A percentile compares a stretch with the other conserved stretches of the same genome.
These are phyloP conservation scores for Gomphus bonarii DNA, from an alignment of 1,284 basidiomycete species.

Conservation along the genomic window DNA sequence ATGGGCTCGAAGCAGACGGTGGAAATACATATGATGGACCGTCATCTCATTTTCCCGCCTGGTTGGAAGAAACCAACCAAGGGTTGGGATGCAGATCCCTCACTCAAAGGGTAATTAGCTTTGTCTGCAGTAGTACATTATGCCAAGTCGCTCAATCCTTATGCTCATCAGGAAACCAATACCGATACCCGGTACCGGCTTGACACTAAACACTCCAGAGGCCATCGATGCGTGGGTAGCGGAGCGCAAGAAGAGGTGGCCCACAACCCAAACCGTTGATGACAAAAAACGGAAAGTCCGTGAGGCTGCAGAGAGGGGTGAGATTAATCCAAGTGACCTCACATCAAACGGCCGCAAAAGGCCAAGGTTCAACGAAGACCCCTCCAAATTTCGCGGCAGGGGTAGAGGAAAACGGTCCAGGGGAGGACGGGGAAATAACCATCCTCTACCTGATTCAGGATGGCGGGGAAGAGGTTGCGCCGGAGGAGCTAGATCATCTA, in stretches of 20 bases:
- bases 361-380: conserved; percentile 23
- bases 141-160: conserved; percentile 1
- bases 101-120: conserved; percentile 48
- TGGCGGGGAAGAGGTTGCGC: conserved; percentile 24
- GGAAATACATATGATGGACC: conserved; percentile 82
- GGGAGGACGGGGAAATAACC: conserved; percentile 21
- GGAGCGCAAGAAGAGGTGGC: conserved; percentile 80
- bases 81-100: conserved; percentile 71
- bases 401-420: conserved; percentile 13
- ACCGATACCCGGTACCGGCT: conserved; percentile 72
- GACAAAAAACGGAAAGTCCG: conserved; percentile 70
- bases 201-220: conserved; percentile 73
- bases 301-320: conserved; percentile 71
- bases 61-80: conserved; percentile 61
- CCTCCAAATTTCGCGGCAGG: background rate
- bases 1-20: conserved; percentile 65
- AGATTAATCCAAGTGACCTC: conserved; percentile 46
- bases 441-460: background rate
- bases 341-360: conserved; percentile 25
- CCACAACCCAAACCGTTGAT: conserved; percentile 53
- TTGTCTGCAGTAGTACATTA: background rate
- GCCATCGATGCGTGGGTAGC: conserved; percentile 77
- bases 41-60: conserved; percentile 75
- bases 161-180: conserved; percentile 44
- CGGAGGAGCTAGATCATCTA: conserved; percentile 19